A percentile compares a stretch with the other conserved stretches of the same genome.
These are phyloP conservation scores for Phaeotremella fagi DNA, from an alignment of 768 basidiomycete species.

Conservation along the genomic window DNA sequence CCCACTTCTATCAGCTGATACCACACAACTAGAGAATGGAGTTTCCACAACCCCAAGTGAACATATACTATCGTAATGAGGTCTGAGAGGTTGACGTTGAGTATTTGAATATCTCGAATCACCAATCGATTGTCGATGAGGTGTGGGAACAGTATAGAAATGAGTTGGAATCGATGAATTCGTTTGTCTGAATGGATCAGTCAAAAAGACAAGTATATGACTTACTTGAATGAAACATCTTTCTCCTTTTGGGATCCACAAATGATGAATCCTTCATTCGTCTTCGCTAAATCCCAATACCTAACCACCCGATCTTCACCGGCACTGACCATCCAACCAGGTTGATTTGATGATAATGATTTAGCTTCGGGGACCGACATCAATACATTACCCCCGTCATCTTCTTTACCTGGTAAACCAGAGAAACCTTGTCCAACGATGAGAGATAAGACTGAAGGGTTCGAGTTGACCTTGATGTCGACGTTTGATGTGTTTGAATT, in stretches of 20 bases:
- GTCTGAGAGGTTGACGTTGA: constrained; percentile 74
- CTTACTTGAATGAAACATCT: constrained; percentile 70
- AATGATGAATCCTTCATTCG: constrained; percentile 70
- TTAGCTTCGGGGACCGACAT: constrained; percentile 50
- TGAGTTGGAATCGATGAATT: constrained; percentile 48
- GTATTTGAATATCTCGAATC: constrained; percentile 61
- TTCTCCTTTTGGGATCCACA: constrained; percentile 71
- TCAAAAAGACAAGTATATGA: constrained; percentile 1
- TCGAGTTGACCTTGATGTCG: background rate
- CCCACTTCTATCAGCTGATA: constrained; percentile 87
- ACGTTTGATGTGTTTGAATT: background rate
- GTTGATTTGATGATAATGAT: constrained; percentile 34
- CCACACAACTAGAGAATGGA: constrained; percentile 83
- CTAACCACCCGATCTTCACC: constrained; percentile 85
- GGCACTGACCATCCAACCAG: constrained; percentile 77
- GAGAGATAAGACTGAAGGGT: constrained; percentile 17
- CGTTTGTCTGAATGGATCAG: background rate
- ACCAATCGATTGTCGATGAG: constrained; percentile 32
- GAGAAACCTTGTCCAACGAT: constrained; percentile 22
- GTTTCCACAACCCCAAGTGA: constrained; percentile 81
- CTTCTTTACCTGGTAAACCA: constrained; percentile 17
- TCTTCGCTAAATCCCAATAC: constrained; percentile 75
- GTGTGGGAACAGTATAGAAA: constrained; percentile 12
- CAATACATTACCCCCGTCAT: constrained; percentile 53
- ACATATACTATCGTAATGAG: constrained; percentile 87